These are phyloP conservation scores for Tagetes erecta DNA, from an alignment of 129 eudicot genomes.

Conservation along the genomic window DNA sequence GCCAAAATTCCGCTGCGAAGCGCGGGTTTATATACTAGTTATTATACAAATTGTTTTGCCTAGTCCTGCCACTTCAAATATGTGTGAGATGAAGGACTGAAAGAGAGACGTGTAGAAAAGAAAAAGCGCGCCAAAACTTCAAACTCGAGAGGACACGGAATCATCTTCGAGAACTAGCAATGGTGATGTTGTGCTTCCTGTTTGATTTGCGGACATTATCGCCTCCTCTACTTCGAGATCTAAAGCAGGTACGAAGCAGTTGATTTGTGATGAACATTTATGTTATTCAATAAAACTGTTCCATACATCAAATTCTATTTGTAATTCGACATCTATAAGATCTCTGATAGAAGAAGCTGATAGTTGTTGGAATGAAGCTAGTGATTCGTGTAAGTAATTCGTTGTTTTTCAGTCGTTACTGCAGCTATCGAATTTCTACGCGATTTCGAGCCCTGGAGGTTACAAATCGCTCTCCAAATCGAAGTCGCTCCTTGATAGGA, in stretches of 20 bases:
- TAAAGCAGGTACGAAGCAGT: slow-evolving; percentile 61
- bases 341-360: not conserved
- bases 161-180: slow-evolving; percentile 21
- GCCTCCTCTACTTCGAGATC: slow-evolving; percentile 67
- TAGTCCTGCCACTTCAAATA: not conserved
- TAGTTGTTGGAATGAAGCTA: not conserved
- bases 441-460: slow-evolving; percentile 47
- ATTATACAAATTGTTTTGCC: too few species aligned
- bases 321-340: not conserved
- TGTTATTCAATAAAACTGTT: not conserved
- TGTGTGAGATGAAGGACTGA: not conserved
- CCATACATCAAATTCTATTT: slow-evolving; percentile 13
- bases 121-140: slow-evolving; percentile 39
- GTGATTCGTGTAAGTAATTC: slow-evolving; percentile 18
- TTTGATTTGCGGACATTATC: slow-evolving; percentile 75
- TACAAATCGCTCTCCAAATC: slow-evolving; percentile 37
- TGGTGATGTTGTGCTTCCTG: slow-evolving; percentile 81
- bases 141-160: slow-evolving; percentile 14
- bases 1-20: too few species aligned
- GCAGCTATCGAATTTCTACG: slow-evolving; percentile 86
- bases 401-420: slow-evolving; percentile 55
- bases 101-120: not conserved
- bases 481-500: slow-evolving; percentile 56
- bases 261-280: not conserved
- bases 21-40: too few species aligned